A percentile compares a stretch with the other conserved stretches of the same genome.
Conservation (phyloP, 2,329 filamentous ascomycete species). For the Trichoderma harzianum region DNA sequence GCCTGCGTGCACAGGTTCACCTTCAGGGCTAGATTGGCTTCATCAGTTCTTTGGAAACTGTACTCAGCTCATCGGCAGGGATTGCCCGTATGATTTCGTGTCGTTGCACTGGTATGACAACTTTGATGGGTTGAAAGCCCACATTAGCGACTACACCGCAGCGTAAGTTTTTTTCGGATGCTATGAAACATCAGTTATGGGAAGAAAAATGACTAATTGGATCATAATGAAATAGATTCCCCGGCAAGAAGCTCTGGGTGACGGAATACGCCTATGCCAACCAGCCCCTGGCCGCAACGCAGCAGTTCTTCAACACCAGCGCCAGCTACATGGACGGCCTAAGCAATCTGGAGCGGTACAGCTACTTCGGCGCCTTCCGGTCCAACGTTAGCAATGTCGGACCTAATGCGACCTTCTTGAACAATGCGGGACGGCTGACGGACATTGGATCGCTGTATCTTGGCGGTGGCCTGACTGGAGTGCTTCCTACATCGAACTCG, state of each 20-base stretch:
- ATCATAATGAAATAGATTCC: constrained; percentile 44
- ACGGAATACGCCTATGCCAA: constrained; percentile 70
- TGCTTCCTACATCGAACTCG: constrained; percentile 30
- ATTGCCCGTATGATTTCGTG: constrained; percentile 62
- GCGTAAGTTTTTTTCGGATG: neutral
- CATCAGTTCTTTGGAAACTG: constrained; percentile 62
- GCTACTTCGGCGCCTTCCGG: constrained; percentile 73
- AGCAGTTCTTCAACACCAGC: constrained; percentile 66
- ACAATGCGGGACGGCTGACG: constrained; percentile 64
- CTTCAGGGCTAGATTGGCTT: constrained; percentile 63
- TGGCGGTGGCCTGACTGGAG: constrained; percentile 48
- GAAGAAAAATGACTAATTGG: neutral
- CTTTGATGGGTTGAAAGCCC: constrained; percentile 64
- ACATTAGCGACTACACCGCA: constrained; percentile 51
- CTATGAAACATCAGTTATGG: neutral
- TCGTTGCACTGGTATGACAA: constrained; percentile 66
- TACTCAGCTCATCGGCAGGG: constrained; percentile 32
- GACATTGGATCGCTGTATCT: constrained; percentile 77
- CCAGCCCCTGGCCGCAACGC: constrained; percentile 53
- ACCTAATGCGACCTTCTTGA: constrained; percentile 67
- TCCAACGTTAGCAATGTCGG: constrained; percentile 69
- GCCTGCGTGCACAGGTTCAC: constrained; percentile 56
- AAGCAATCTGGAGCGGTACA: constrained; percentile 63
- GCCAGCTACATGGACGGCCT: constrained; percentile 60
- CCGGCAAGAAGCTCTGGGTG: constrained; percentile 65